These are phyloP conservation scores for Galerina marginata DNA, from an alignment of 768 basidiomycete genomes.

Conservation along the genomic window DNA sequence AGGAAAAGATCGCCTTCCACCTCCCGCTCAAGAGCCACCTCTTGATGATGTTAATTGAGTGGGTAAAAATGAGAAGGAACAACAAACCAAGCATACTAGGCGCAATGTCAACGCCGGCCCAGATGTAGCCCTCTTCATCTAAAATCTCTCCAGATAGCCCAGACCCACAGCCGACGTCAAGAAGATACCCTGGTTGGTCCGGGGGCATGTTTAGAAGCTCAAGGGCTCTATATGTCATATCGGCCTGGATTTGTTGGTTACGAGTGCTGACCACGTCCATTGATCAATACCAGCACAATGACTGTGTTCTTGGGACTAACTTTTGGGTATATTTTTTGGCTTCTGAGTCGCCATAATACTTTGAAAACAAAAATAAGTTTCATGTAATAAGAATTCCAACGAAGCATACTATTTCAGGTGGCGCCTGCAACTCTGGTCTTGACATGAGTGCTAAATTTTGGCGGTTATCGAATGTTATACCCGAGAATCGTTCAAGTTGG, in stretches of 20 bases:
- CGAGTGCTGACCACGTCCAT: slow-evolving; percentile 66
- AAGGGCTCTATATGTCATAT: slow-evolving; percentile 96
- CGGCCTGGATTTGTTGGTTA: slow-evolving; percentile 94
- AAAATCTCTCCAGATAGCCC: slow-evolving; percentile 96
- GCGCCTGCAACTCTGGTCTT: slow-evolving; percentile 85
- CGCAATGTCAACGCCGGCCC: slow-evolving; percentile 94
- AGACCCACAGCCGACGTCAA: slow-evolving; percentile 98
- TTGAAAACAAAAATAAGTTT: slow-evolving; percentile 11
- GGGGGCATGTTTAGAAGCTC: slow-evolving; percentile 86
- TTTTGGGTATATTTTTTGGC: slow-evolving; percentile 97
- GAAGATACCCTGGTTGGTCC: slow-evolving; percentile 80
- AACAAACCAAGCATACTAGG: slow-evolving; percentile 94
- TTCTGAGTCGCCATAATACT: slow-evolving; percentile 98
- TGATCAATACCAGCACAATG: slow-evolving; percentile 2
- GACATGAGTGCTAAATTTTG: slow-evolving; percentile 57
- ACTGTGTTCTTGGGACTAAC: slow-evolving; percentile 45
- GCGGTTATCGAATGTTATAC: background rate
- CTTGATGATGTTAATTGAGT: slow-evolving; percentile 41
- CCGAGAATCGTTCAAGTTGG: background rate
- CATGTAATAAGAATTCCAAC: background rate
- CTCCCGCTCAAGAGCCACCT: slow-evolving; percentile 94
- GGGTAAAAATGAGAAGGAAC: background rate
- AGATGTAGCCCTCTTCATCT: slow-evolving; percentile 91
- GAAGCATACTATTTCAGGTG: slow-evolving; percentile 83
- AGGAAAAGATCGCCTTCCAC: slow-evolving; percentile 96